These are phyloP conservation scores for Citrus sp. DNA, from an alignment of 345 rosid genomes.

Conservation along the genomic window DNA sequence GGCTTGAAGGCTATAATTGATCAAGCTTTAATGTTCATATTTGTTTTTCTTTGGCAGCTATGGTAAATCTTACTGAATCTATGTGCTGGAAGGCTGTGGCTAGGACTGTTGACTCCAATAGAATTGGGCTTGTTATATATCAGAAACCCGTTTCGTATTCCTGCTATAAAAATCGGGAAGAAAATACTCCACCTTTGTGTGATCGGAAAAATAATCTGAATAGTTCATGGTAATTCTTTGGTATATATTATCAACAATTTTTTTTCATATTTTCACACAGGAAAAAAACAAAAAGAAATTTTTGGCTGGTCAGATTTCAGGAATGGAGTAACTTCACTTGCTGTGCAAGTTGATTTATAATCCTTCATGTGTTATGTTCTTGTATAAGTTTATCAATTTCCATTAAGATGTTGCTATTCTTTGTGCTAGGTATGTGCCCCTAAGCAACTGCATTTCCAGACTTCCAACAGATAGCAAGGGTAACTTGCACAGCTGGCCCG, in stretches of 20 bases:
- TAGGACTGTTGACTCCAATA: conserved; percentile 54
- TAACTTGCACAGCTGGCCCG: conserved; percentile 56
- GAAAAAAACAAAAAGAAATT: neutral
- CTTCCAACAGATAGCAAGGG: conserved; percentile 50
- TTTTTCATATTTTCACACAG: neutral
- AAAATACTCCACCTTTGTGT: conserved; percentile 62
- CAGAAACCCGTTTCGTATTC: conserved; percentile 70
- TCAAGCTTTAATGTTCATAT: neutral
- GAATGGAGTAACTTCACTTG: neutral
- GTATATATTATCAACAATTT: conserved; percentile 4
- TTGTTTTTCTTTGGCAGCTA: conserved; percentile 49
- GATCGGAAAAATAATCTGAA: conserved; percentile 37
- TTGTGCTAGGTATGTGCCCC: conserved; percentile 63
- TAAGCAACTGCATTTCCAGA: conserved; percentile 57
- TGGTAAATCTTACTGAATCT: conserved; percentile 64
- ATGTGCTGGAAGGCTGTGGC: conserved; percentile 84
- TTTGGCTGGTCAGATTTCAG: neutral
- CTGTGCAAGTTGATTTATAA: neutral
- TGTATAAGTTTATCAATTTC: neutral
- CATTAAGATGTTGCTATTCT: neutral
- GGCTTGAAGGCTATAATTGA: conserved; percentile 7
- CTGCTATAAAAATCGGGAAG: conserved; percentile 59
- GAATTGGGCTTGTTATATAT: conserved; percentile 80
- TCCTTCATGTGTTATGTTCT: neutral
- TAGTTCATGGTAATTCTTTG: conserved; percentile 58